Percentiles rank a stretch among this genome's conserved stretches.
These are phyloP conservation scores for Phlegmacium glaucopus DNA, from an alignment of 768 basidiomycete species.

Conservation along the genomic window DNA sequence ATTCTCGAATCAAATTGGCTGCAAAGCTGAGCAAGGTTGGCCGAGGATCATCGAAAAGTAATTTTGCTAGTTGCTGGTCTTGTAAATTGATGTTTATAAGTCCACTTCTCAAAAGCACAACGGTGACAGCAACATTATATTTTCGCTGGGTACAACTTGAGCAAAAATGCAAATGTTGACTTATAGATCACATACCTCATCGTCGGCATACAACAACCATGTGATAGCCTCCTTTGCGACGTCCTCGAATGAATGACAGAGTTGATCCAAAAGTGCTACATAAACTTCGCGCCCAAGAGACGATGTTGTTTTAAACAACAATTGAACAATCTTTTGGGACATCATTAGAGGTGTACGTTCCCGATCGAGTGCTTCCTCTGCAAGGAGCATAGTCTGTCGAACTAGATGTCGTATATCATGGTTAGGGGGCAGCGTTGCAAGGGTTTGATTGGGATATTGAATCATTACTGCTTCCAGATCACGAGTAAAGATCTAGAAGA, in stretches of 20 bases:
- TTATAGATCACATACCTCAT: slow-evolving; percentile 60
- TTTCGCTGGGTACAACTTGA: slow-evolving; percentile 63
- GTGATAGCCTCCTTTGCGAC: slow-evolving; percentile 96
- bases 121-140: slow-evolving; percentile 91
- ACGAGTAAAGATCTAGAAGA: slow-evolving; percentile 37
- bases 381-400: slow-evolving; percentile 77
- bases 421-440: slow-evolving; percentile 70
- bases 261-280: slow-evolving; percentile 81
- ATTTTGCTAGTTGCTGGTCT: slow-evolving; percentile 89
- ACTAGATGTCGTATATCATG: slow-evolving; percentile 86
- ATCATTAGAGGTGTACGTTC: slow-evolving; percentile 87
- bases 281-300: slow-evolving; percentile 92
- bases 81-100: slow-evolving; percentile 74
- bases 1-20: slow-evolving; percentile 82
- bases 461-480: slow-evolving; percentile 82
- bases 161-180: slow-evolving; percentile 3
- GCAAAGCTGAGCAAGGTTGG: slow-evolving; percentile 78
- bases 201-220: slow-evolving; percentile 95
- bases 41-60: slow-evolving; percentile 74
- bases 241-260: slow-evolving; percentile 87
- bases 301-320: slow-evolving; percentile 84
- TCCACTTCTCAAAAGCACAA: slow-evolving; percentile 81
- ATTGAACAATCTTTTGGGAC: slow-evolving; percentile 95
- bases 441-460: slow-evolving; percentile 69
- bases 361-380: slow-evolving; percentile 74